These are phyloP conservation scores for Mollisia scopiformis DNA, from an alignment of 2,329 filamentous ascomycete genomes.

Conservation along the genomic window DNA sequence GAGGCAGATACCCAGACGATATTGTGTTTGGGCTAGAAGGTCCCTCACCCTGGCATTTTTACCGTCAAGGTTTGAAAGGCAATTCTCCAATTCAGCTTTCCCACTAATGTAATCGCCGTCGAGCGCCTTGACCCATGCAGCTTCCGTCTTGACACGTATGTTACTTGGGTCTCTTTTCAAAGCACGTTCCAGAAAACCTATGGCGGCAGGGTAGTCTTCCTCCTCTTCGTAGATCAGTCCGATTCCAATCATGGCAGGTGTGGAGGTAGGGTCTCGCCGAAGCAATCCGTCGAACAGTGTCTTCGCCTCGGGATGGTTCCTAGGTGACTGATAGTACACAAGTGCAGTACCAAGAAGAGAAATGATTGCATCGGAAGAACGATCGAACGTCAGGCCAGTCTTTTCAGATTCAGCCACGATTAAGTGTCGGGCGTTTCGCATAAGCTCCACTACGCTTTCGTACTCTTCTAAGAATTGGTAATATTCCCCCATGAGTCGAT, in stretches of 20 bases:
- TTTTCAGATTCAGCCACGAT: conserved; percentile 62
- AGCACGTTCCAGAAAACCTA: conserved; percentile 79
- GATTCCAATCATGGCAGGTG: conserved; percentile 82
- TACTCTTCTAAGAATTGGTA: conserved; percentile 86
- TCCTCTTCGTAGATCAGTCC: conserved; percentile 93
- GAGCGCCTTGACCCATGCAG: conserved; percentile 89
- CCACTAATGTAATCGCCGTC: conserved; percentile 75
- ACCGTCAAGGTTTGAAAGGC: conserved; percentile 65
- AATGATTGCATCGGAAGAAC: conserved; percentile 74
- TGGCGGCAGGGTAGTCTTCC: conserved; percentile 81
- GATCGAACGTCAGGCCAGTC: conserved; percentile 69
- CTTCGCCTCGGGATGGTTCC: conserved; percentile 87
- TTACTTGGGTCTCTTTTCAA: conserved; percentile 74
- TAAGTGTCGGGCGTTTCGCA: conserved; percentile 72
- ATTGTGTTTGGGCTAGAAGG: conserved; percentile 82
- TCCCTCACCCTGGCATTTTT: conserved; percentile 64
- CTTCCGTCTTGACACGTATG: conserved; percentile 79
- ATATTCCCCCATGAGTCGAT: conserved; percentile 81
- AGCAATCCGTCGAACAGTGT: conserved; percentile 83
- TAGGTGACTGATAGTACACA: conserved; percentile 87
- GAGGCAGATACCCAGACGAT: conserved; percentile 83
- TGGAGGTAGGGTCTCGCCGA: conserved; percentile 73
- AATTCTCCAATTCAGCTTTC: conserved; percentile 69
- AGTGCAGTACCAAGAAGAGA: conserved; percentile 83
- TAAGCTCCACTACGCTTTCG: conserved; percentile 77